A percentile compares a stretch with the other conserved stretches of the same genome.
These are phyloP conservation scores for Lasiodiplodia sp. DNA, from an alignment of 2,329 filamentous ascomycete species.

Conservation along the genomic window DNA sequence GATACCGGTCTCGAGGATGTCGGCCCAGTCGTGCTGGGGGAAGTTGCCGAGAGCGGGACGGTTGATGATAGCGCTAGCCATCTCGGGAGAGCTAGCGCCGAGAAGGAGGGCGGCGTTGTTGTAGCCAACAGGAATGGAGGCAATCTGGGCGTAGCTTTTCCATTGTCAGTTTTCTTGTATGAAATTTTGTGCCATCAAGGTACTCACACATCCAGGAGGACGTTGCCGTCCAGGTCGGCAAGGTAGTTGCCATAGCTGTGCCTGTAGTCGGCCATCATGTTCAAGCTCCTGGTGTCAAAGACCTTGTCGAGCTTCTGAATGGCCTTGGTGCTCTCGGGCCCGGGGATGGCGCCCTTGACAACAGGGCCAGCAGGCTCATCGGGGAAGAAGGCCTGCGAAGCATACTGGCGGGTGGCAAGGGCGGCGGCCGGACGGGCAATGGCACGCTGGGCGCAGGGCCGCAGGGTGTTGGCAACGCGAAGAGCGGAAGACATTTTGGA, in stretches of 20 bases:
- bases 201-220: constrained; percentile 73
- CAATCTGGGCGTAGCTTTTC: constrained; percentile 82
- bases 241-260: constrained; percentile 76
- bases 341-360: constrained; percentile 71
- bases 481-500: constrained; percentile 43
- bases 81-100: constrained; percentile 76
- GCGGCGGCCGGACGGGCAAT: constrained; percentile 34
- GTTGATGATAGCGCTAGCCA: constrained; percentile 84
- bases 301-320: constrained; percentile 77
- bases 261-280: constrained; percentile 58
- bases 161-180: constrained; percentile 6
- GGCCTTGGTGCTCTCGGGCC: constrained; percentile 74
- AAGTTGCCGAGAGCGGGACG: constrained; percentile 91
- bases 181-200: background rate
- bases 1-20: constrained; percentile 79
- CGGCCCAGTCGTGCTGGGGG: constrained; percentile 82
- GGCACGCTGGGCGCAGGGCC: constrained; percentile 35
- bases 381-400: constrained; percentile 59
- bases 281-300: constrained; percentile 85
- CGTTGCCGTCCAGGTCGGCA: constrained; percentile 74
- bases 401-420: constrained; percentile 40
- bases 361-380: constrained; percentile 65
- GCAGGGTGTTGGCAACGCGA: constrained; percentile 38
- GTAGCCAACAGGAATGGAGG: constrained; percentile 90
- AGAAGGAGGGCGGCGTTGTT: constrained; percentile 81